Conservation (phyloP, 805 yeast genomes). For the Scheffersomyces ergatensis region DNA sequence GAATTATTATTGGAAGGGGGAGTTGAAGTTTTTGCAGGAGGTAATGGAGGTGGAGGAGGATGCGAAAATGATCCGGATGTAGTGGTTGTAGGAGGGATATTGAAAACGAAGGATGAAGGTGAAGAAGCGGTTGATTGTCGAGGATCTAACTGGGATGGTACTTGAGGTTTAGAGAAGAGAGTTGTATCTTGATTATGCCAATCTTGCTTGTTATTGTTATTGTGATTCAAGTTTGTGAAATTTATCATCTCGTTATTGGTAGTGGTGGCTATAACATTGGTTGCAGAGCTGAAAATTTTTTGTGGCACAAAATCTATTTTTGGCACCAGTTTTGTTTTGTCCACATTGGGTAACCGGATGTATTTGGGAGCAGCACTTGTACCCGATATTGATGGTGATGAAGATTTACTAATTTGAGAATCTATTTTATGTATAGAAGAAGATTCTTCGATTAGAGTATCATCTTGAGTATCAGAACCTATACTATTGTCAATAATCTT, state of each 20-base stretch:
- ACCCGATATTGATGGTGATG: background rate
- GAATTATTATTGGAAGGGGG: background rate
- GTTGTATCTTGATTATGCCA: too few relatives aligned
- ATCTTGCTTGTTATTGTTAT: too few relatives aligned
- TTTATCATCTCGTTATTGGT: too few relatives aligned
- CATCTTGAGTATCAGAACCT: slow-evolving; percentile 12
- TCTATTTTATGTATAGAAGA: background rate
- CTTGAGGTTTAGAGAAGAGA: too few relatives aligned
- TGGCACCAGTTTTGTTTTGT: background rate
- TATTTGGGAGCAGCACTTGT: background rate
- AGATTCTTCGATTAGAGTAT: slow-evolving; percentile 21
- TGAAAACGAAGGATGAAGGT: background rate
- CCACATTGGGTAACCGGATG: background rate
- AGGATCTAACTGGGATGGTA: too few relatives aligned
- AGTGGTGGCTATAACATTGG: too few relatives aligned
- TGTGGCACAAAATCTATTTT: slow-evolving; percentile 1
- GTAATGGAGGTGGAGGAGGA: background rate
- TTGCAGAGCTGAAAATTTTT: background rate
- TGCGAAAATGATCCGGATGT: background rate
- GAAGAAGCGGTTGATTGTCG: background rate
- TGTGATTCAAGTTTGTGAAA: too few relatives aligned
- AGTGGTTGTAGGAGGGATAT: background rate
- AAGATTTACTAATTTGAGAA: background rate
- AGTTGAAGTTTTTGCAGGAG: background rate
- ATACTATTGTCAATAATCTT: slow-evolving; percentile 4